A percentile compares a stretch with the other conserved stretches of the same genome.
Conservation (phyloP, 192 early-diverging fungal genomes). For the Lobulomyces angularis region DNA sequence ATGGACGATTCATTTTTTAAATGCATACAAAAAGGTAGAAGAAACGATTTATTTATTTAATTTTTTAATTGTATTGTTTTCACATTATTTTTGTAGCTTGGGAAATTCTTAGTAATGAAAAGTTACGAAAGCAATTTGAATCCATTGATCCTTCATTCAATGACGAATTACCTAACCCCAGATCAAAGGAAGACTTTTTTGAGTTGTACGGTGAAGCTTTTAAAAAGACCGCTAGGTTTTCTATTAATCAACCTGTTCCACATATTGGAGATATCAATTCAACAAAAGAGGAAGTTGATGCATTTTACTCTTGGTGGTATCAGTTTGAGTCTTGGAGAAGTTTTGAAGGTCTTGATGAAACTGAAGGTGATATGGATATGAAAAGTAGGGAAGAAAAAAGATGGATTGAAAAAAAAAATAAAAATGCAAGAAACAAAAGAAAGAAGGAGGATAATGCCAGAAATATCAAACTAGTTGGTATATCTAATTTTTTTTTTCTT, state of each 20-base stretch:
- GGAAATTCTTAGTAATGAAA: slow-evolving; percentile 82
- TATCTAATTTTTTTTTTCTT: too few relatives aligned
- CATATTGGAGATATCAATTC: slow-evolving; percentile 56
- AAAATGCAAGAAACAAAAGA: slow-evolving; percentile 59
- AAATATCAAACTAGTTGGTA: slow-evolving; percentile 51
- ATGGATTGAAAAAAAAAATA: slow-evolving; percentile 75
- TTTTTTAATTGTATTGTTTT: background rate
- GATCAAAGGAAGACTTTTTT: too few relatives aligned
- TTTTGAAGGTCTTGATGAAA: slow-evolving; percentile 81
- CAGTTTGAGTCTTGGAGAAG: slow-evolving; percentile 77
- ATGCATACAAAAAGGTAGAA: slow-evolving; percentile 50
- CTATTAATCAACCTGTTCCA: slow-evolving; percentile 78
- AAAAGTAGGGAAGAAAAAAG: slow-evolving; percentile 78
- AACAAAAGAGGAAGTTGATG: slow-evolving; percentile 54
- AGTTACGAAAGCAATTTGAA: slow-evolving; percentile 87
- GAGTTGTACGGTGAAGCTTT: slow-evolving; percentile 62
- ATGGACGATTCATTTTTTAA: slow-evolving; percentile 85
- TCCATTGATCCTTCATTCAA: slow-evolving; percentile 82
- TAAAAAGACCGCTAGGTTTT: slow-evolving; percentile 84
- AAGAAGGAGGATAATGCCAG: slow-evolving; percentile 82
- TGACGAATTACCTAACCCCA: slow-evolving; percentile 50
- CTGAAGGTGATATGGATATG: slow-evolving; percentile 60
- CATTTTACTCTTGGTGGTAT: slow-evolving; percentile 77
- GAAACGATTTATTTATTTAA: background rate
- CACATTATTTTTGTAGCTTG: slow-evolving; percentile 39